phyloP scores from a whole-genome alignment of 306 rosid genomes.

The Medicago lupulina region DNA sequence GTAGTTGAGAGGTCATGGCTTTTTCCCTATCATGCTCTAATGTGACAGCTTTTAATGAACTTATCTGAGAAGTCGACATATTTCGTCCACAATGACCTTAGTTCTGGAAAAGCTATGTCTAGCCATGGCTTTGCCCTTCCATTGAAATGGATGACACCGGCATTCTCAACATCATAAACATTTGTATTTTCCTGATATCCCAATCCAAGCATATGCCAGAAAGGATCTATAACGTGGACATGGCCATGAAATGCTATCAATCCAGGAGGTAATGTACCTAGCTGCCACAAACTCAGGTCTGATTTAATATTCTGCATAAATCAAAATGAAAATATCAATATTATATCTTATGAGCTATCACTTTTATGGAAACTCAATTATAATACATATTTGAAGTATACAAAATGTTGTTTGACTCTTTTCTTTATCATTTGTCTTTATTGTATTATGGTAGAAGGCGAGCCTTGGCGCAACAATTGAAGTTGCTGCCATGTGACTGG shows the following conservation, averaged over 20 bases:
- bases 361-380: slow-evolving; percentile 26
- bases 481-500: not conserved
- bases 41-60: slow-evolving; percentile 88
- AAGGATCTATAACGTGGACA: slow-evolving; percentile 81
- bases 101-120: slow-evolving; percentile 87
- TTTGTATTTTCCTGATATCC: slow-evolving; percentile 96
- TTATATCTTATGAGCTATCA: slow-evolving; percentile 20
- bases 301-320: slow-evolving; percentile 88
- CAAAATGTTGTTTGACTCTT: not conserved
- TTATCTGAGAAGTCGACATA: slow-evolving; percentile 86
- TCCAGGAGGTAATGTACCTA: slow-evolving; percentile 98
- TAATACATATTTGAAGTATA: slow-evolving; percentile 18
- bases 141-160: slow-evolving; percentile 92
- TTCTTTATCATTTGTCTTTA: not conserved
- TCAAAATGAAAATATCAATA: slow-evolving; percentile 12
- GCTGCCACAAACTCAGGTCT: slow-evolving; percentile 96
- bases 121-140: slow-evolving; percentile 99
- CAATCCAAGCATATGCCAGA: slow-evolving; percentile 98
- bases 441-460: slow-evolving; percentile 10
- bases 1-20: slow-evolving; percentile 34
- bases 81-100: slow-evolving; percentile 80
- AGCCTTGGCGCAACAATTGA: not conserved
- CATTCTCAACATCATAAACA: slow-evolving; percentile 66
- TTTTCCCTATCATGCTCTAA: slow-evolving; percentile 64
- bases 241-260: slow-evolving; percentile 97